Evolutionary conservation across 2,329 filamentous ascomycete genomes (phyloP).

Genomic region (Penicillium brevicompactum): DNA sequence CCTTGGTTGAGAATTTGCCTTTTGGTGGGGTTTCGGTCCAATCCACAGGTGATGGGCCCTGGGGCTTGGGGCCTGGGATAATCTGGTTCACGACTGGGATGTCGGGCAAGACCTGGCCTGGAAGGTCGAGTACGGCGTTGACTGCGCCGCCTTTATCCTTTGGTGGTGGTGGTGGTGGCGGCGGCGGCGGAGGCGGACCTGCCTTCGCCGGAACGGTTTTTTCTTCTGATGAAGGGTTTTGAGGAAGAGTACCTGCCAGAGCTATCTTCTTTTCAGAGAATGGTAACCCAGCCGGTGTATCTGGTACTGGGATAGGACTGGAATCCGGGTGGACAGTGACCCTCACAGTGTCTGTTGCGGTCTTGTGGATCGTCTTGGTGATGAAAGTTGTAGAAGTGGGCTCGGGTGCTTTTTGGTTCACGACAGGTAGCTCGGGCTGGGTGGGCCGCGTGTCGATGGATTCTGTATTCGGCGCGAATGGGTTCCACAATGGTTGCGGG

Average conservation of each 20-base stretch:
- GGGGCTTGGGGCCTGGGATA: slow-evolving; percentile 8
- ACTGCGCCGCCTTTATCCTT: background rate
- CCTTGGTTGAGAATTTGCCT: slow-evolving; percentile 21
- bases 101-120: slow-evolving; percentile 9
- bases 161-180: background rate
- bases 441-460: background rate
- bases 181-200: background rate
- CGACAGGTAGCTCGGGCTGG: background rate
- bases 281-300: background rate
- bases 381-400: slow-evolving; percentile 12
- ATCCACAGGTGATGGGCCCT: slow-evolving; percentile 3
- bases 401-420: background rate
- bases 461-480: background rate
- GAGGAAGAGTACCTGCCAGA: slow-evolving; percentile 1
- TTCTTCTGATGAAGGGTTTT: slow-evolving; percentile 3
- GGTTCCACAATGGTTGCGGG: background rate
- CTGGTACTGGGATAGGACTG: background rate
- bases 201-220: slow-evolving; percentile 1
- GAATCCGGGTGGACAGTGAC: slow-evolving; percentile 8
- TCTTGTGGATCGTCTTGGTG: slow-evolving; percentile 14
- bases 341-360: slow-evolving; percentile 10
- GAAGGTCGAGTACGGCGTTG: slow-evolving; percentile 4
- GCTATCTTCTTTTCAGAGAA: background rate
- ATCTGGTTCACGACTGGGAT: slow-evolving; percentile 11
- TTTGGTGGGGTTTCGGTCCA: slow-evolving; percentile 28